A percentile compares a stretch with the other conserved stretches of the same genome.
Evolutionary conservation across 345 rosid species (phyloP).

Genomic region (Camelina neglecta): DNA sequence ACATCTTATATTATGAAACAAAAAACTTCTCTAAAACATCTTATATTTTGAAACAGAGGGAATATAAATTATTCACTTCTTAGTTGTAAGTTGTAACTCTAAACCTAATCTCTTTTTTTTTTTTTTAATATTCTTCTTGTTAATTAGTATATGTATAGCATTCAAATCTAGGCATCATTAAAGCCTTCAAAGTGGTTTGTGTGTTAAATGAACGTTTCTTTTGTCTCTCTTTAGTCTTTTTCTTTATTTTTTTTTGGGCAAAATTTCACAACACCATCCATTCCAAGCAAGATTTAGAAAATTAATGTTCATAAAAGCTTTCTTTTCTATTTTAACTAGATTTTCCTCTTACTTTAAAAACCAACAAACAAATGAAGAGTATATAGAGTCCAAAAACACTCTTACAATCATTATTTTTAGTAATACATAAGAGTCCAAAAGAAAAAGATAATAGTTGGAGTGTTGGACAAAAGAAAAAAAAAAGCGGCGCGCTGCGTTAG

Average conservation of each 20-base stretch:
- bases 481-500: no score
- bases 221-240: no score
- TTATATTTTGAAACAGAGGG: no score
- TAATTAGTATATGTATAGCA: background rate
- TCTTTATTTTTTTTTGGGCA: no score
- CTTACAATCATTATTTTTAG: no score
- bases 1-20: no score
- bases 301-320: background rate
- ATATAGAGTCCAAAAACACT: background rate
- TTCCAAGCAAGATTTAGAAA: background rate
- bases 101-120: background rate
- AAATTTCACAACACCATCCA: background rate
- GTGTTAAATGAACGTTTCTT: no score
- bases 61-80: background rate
- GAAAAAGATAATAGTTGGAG: background rate
- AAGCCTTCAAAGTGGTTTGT: background rate
- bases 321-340: no score
- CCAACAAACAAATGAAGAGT: background rate
- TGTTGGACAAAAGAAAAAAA: no score
- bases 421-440: no score
- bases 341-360: no score
- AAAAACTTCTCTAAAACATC: no score
- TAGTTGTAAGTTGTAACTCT: background rate
- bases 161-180: slow-evolving; percentile 2
- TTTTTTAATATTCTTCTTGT: background rate